phyloP scores from a whole-genome alignment of 2,329 filamentous ascomycete genomes.

The Talaromyces verruculosus region DNA sequence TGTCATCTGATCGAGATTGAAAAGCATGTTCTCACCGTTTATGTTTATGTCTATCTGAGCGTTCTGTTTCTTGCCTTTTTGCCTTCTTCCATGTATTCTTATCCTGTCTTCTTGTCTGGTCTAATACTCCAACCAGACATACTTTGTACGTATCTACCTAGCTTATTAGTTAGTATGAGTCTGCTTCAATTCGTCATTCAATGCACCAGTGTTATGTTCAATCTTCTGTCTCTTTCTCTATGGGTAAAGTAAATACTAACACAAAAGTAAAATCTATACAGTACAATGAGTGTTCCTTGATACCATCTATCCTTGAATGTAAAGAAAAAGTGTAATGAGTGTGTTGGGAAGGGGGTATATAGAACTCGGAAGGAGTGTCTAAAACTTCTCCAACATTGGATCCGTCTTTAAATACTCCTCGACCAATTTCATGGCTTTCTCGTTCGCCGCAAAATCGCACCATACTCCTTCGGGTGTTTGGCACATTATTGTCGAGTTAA shows the following conservation, averaged over 20 bases:
- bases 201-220: neutral
- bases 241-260: neutral
- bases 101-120: neutral
- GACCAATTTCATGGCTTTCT: neutral
- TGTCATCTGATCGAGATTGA: neutral
- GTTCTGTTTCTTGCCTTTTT: slow-evolving; percentile 23
- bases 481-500: neutral
- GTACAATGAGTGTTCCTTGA: too few relatives aligned
- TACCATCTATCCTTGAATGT: too few relatives aligned
- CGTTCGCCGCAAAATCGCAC: neutral
- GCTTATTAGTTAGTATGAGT: neutral
- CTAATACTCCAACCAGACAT: neutral
- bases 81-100: neutral
- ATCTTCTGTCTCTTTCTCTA: neutral
- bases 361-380: too few relatives aligned
- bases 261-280: too few relatives aligned
- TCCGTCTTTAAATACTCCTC: neutral
- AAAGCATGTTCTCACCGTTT: neutral
- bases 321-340: too few relatives aligned
- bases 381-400: slow-evolving; percentile 9
- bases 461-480: slow-evolving; percentile 3
- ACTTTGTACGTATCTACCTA: neutral
- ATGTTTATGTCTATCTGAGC: neutral
- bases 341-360: neutral
- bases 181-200: neutral